Conservation (phyloP, 164 flowering plant genomes). For the Pachysandra terminalis region DNA sequence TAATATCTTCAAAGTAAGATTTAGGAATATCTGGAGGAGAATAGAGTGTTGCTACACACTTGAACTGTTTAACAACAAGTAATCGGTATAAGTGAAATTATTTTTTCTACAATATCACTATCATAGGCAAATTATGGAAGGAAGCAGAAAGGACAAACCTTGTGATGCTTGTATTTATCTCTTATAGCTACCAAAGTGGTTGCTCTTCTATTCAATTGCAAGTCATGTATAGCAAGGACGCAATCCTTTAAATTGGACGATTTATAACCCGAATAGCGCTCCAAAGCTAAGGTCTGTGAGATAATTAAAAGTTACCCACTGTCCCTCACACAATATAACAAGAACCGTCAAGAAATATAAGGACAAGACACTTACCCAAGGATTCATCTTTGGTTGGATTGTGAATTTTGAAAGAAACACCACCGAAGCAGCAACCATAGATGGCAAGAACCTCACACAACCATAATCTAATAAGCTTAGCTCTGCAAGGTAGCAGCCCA, state of each 20-base stretch:
- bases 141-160: slow-evolving; percentile 30
- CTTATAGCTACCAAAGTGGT: slow-evolving; percentile 38
- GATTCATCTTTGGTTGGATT: slow-evolving; percentile 44
- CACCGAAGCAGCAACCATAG: slow-evolving; percentile 76
- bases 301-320: neutral
- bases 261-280: slow-evolving; percentile 42
- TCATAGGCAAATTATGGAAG: neutral
- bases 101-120: neutral
- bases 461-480: slow-evolving; percentile 68
- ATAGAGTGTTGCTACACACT: slow-evolving; percentile 42
- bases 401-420: slow-evolving; percentile 57
- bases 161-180: slow-evolving; percentile 61
- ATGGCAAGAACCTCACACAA: slow-evolving; percentile 67
- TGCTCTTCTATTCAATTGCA: slow-evolving; percentile 44
- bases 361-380: slow-evolving; percentile 50
- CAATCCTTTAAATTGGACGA: slow-evolving; percentile 64
- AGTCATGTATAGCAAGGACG: slow-evolving; percentile 48
- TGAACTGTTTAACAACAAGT: slow-evolving; percentile 39
- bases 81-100: neutral
- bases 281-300: slow-evolving; percentile 40
- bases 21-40: slow-evolving; percentile 49
- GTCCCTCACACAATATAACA: neutral
- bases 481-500: slow-evolving; percentile 75
- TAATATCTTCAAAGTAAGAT: slow-evolving; percentile 35
- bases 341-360: neutral